Conservation (phyloP, 208 protist species). For the Trichomonas tenax region DNA sequence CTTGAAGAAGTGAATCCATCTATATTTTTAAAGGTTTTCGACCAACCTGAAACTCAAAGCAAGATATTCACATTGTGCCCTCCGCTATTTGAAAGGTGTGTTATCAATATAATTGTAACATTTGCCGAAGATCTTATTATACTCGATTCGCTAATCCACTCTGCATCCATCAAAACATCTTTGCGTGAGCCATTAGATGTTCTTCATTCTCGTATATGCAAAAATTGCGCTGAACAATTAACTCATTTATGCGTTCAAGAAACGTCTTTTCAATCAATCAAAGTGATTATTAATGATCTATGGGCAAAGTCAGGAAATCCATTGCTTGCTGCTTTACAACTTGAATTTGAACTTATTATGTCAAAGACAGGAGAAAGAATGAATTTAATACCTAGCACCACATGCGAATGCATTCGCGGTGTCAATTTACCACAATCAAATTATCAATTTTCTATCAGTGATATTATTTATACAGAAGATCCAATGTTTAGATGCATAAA, state of each 20-base stretch:
- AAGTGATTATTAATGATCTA: background rate
- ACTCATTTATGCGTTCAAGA: background rate
- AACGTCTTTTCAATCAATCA: background rate
- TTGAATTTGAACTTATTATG: background rate
- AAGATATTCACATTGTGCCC: background rate
- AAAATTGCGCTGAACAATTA: background rate
- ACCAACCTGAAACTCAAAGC: background rate
- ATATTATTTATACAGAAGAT: background rate
- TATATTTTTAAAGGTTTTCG: background rate
- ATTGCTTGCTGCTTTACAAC: background rate
- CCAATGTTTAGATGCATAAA: background rate
- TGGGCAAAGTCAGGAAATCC: background rate
- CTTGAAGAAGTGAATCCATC: background rate
- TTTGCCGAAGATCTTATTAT: background rate
- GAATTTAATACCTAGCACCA: background rate
- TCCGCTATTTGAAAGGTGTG: background rate
- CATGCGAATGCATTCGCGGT: background rate
- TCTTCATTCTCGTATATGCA: background rate
- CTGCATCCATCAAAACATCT: background rate
- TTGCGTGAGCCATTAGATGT: background rate
- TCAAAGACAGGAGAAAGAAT: background rate
- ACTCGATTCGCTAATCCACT: background rate
- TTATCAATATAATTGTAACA: background rate
- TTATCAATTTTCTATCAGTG: background rate
- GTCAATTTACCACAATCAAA: background rate